These are phyloP conservation scores for Linum usitatissimum DNA, from an alignment of 345 rosid genomes.

Conservation along the genomic window DNA sequence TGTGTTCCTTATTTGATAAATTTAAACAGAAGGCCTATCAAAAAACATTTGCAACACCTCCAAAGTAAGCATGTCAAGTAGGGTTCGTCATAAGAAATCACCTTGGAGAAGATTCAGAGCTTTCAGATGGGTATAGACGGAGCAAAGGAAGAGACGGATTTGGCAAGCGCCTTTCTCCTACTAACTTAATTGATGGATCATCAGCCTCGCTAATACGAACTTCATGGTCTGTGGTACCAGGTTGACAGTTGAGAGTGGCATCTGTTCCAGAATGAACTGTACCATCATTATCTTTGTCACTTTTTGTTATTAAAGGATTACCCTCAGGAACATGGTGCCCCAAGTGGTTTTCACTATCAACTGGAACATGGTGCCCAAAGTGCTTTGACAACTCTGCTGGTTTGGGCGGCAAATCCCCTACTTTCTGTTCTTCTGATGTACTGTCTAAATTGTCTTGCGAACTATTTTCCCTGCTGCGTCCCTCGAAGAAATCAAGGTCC, in stretches of 20 bases:
- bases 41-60: background rate
- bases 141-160: constrained; percentile 49
- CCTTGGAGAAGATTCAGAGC: constrained; percentile 78
- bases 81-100: constrained; percentile 8
- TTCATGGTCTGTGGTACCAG: constrained; percentile 25
- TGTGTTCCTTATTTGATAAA: background rate
- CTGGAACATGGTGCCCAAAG: constrained; percentile 24
- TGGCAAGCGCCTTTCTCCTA: constrained; percentile 41
- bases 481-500: constrained; percentile 35
- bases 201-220: constrained; percentile 33
- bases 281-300: constrained; percentile 17
- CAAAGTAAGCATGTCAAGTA: no score
- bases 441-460: constrained; percentile 17
- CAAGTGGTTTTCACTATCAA: constrained; percentile 23
- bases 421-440: constrained; percentile 16
- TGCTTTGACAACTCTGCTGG: constrained; percentile 18
- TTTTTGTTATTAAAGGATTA: constrained; percentile 19
- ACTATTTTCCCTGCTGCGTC: constrained; percentile 25
- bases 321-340: constrained; percentile 28
- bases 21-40: no score
- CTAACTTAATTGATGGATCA: constrained; percentile 33
- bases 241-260: constrained; percentile 23
- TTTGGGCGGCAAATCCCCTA: constrained; percentile 22
- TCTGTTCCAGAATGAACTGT: constrained; percentile 27
- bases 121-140: constrained; percentile 59